Base-by-base conservation (phyloP, 2,329 filamentous ascomycete species). In the Clonostachys rhizophaga region DNA sequence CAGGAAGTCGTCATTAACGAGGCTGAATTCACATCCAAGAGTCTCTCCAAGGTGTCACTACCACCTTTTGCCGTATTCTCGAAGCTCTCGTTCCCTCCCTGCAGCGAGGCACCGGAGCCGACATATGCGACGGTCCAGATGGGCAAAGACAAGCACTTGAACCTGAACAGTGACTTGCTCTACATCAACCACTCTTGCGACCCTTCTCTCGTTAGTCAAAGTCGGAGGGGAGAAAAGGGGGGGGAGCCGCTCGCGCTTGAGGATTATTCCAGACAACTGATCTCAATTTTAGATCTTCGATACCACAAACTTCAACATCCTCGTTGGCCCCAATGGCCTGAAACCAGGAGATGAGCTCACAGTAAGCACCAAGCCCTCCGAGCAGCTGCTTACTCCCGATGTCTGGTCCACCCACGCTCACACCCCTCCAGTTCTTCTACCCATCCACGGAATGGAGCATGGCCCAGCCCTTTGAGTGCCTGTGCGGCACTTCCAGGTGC, bases 391-490 rank as follows among this genome's bases (percentile, higher is more conserved):
- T n/a, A 17, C 34, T 16, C 12, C 18, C 40, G 12, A 36, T 8
- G 12, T 39, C 13, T 9, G 5, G 40, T 17, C 39, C 37, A n/a
- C 30, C 41, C n/a, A 12, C 11, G 36, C 14, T 39, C 36, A 40
- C 16, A 34, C 37, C 33, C 17, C 41, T 14, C 6, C 45, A 79
- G 60, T 89, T 88, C 69, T 89, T 89, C 67, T 89, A 89, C 56
- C 84, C 86, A 5, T 87, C 82, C 46, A 88, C 84, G 2, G 86
- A 89, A 65, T 89, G 84, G 84, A 58, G 72, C 57, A 88, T 89
- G 85, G 80, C 81, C 34, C 85, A 89, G 69, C 75, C 83, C 5
- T 89, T 89, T 59, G 67, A 77, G 50, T 89, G 86, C 61, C 69
- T 77, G 49, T 89, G 86, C 60, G 72, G 74, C 51, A 72, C 71